Conservation (phyloP, 495 filamentous ascomycete species). For the Aspergillus haitiensis region DNA sequence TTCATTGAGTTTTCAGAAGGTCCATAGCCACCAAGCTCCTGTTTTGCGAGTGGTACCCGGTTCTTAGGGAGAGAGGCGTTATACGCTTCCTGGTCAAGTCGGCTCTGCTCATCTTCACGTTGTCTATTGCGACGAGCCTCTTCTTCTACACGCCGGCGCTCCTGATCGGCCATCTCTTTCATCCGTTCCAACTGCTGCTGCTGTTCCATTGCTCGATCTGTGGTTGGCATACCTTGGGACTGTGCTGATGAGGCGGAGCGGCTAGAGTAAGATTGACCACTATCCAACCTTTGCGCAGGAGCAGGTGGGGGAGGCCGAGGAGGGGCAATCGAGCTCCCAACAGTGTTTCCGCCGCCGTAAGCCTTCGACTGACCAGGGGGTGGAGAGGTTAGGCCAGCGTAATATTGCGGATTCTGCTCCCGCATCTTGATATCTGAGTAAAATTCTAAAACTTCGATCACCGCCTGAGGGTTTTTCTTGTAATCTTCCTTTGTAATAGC, state of each 20-base stretch:
- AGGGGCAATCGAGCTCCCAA: conserved; percentile 72
- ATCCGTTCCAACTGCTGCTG: conserved; percentile 48
- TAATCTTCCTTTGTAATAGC: conserved; percentile 98
- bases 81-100: conserved; percentile 77
- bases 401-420: conserved; percentile 75
- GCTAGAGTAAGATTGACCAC: conserved; percentile 38
- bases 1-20: conserved; percentile 43
- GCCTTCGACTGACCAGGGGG: conserved; percentile 48
- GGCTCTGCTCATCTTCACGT: conserved; percentile 63
- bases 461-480: conserved; percentile 95
- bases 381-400: conserved; percentile 65
- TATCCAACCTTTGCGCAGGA: conserved; percentile 47
- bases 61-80: conserved; percentile 82
- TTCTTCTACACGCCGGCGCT: conserved; percentile 53
- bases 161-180: conserved; percentile 51
- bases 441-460: conserved; percentile 95
- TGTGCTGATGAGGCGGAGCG: conserved; percentile 41
- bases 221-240: conserved; percentile 33
- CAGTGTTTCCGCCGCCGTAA: conserved; percentile 34
- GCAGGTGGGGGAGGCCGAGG: conserved; percentile 67
- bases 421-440: conserved; percentile 94
- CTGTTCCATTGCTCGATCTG: conserved; percentile 43
- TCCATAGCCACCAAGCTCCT: conserved; percentile 75
- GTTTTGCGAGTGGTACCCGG: conserved; percentile 75
- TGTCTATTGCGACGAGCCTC: conserved; percentile 56